phyloP scores from a whole-genome alignment of 2,329 filamentous ascomycete genomes.

The Penicillium sp. region DNA sequence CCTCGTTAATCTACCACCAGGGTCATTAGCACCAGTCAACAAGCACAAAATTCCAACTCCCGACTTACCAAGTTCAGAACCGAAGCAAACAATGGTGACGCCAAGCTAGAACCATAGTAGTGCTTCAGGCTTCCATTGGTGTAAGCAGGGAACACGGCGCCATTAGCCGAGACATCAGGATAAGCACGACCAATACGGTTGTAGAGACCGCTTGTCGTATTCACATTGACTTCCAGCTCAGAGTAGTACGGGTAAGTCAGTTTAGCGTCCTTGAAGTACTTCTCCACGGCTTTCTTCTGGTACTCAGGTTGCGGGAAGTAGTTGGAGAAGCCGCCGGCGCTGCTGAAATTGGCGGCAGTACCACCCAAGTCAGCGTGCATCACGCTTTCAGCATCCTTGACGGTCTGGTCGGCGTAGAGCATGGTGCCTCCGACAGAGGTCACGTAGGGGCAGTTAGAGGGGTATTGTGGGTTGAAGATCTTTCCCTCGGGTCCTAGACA shows the following conservation, averaged over 20 bases:
- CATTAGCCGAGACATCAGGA: slow-evolving; percentile 50
- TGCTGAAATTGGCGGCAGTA: slow-evolving; percentile 33
- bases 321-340: slow-evolving; percentile 50
- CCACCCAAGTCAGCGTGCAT: slow-evolving; percentile 34
- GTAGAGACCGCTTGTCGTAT: slow-evolving; percentile 42
- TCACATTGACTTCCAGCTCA: slow-evolving; percentile 33
- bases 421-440: slow-evolving; percentile 46
- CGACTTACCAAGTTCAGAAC: slow-evolving; percentile 30
- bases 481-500: slow-evolving; percentile 40
- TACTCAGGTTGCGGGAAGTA: slow-evolving; percentile 45
- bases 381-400: slow-evolving; percentile 28
- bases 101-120: slow-evolving; percentile 30
- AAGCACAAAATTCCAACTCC: neutral
- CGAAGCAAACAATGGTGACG: slow-evolving; percentile 31
- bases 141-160: slow-evolving; percentile 32
- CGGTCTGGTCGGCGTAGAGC: slow-evolving; percentile 30
- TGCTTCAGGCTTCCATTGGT: slow-evolving; percentile 16
- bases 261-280: slow-evolving; percentile 40
- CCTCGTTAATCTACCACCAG: slow-evolving; percentile 47
- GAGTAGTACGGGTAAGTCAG: slow-evolving; percentile 32
- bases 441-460: slow-evolving; percentile 53
- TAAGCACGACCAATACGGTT: slow-evolving; percentile 49
- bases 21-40: neutral
- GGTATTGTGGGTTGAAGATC: slow-evolving; percentile 52
- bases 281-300: slow-evolving; percentile 42